Conservation (phyloP, 192 early-diverging fungal genomes). For the Coemansia aciculifera region DNA sequence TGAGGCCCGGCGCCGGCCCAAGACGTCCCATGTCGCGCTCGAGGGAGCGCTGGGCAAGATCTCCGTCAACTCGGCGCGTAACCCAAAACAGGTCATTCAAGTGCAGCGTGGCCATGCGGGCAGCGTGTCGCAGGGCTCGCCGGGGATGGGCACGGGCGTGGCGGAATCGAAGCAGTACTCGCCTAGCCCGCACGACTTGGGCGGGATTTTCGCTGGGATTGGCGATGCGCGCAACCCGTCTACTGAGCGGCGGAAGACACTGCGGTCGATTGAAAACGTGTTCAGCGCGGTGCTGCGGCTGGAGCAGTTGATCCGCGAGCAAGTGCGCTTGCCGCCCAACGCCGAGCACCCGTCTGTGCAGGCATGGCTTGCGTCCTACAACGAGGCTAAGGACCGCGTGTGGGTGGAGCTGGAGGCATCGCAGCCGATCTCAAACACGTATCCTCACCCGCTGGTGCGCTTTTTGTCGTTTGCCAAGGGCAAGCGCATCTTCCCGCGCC, state of each 20-base stretch:
- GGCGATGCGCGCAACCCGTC: constrained; percentile 57
- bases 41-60: constrained; percentile 97
- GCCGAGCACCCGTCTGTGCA: constrained; percentile 35
- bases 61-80: constrained; percentile 81
- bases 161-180: constrained; percentile 32
- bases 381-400: constrained; percentile 31
- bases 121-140: constrained; percentile 20
- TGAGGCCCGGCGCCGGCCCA: constrained; percentile 83
- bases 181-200: constrained; percentile 27
- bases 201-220: constrained; percentile 28
- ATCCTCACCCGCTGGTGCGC: constrained; percentile 86
- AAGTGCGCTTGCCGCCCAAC: constrained; percentile 45
- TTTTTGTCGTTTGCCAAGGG: constrained; percentile 88
- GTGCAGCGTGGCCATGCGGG: constrained; percentile 59
- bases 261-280: constrained; percentile 75
- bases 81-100: constrained; percentile 83
- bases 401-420: constrained; percentile 47
- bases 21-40: constrained; percentile 78
- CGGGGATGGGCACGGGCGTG: neutral
- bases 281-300: constrained; percentile 77
- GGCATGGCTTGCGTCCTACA: constrained; percentile 32
- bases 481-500: constrained; percentile 82
- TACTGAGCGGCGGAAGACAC: constrained; percentile 58
- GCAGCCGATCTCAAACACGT: constrained; percentile 53
- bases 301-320: constrained; percentile 81